Base-by-base conservation (phyloP, 2,329 filamentous ascomycete genomes). In the Arachnomyces sp. region DNA sequence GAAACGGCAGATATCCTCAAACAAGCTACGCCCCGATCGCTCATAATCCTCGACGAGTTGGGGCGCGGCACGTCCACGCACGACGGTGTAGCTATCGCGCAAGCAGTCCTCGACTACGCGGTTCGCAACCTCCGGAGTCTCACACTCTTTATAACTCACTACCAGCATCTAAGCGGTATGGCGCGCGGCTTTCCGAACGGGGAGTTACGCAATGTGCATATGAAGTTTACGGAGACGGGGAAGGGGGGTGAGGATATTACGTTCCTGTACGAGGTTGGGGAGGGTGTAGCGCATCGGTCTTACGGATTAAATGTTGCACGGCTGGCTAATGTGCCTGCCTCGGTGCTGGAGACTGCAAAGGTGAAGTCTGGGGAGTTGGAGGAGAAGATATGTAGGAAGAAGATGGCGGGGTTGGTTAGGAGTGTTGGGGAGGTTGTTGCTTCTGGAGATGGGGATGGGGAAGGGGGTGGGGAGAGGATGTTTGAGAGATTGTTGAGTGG, bases 121-220 rank as follows among this genome's bases (percentile, higher is more conserved):
- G 82, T 93, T 17, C 73, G 79, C 16, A 76, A 88, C 12, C 74
- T 81, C 1, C 72, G 74, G 39, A 86, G 86, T 46, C 71, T 95
- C 34, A 94, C 87, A 4, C 72, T 98, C 31, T 98, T 98, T 69
- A 94, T 98, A 60, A 98, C 92, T 3, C 92, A 98, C 65, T 98
- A 98, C 61, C 92, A 98, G 65, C 82, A 81, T 49, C 75, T 98
- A 1, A 71, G 75, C n/a, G 78, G 80, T 7, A 73, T 94, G 47
- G 82, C 81, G 7, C 74, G 79, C 17, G 79, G 77, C 1, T 83
- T 93, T 43, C 68, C 70, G 11, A 61, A 70, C 5, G 71, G 73
- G 1, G 82, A 78, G 53, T 59, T 95, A 51, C 79, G 74, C 51
- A 96, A 96, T 59, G 85, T 95, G 34, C 92, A 98, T 59, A 96